Conservation (phyloP, 768 basidiomycete genomes). For the Auriscalpium microsporum region DNA sequence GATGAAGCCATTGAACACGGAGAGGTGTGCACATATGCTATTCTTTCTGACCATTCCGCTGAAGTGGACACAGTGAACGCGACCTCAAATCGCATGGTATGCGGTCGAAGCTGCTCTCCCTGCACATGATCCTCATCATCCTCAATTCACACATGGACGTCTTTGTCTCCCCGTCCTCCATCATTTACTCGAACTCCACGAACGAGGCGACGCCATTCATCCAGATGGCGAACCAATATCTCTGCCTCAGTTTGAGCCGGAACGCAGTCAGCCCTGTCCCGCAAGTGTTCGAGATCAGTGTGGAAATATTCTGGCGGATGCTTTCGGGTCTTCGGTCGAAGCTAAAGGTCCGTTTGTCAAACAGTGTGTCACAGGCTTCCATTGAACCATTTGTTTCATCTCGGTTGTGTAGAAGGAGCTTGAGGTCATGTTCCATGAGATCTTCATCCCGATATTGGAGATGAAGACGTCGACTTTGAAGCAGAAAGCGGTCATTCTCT, state of each 20-base stretch:
- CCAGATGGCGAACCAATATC: constrained; percentile 92
- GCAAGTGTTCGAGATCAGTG: constrained; percentile 95
- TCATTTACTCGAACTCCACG: constrained; percentile 86
- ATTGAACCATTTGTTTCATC: neutral
- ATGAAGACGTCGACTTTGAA: constrained; percentile 95
- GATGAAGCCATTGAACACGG: constrained; percentile 92
- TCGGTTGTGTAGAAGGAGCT: constrained; percentile 79
- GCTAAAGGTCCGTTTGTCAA: constrained; percentile 61
- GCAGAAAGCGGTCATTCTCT: constrained; percentile 89
- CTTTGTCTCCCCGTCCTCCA: constrained; percentile 80
- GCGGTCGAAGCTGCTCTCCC: constrained; percentile 90
- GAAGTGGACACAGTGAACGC: constrained; percentile 55
- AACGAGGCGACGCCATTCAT: constrained; percentile 84
- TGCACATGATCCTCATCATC: constrained; percentile 89
- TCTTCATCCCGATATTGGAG: constrained; percentile 96
- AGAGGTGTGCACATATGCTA: constrained; percentile 52
- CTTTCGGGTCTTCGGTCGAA: constrained; percentile 91
- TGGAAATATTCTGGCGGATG: constrained; percentile 97
- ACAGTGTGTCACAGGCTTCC: neutral
- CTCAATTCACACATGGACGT: constrained; percentile 86
- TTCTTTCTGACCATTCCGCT: neutral
- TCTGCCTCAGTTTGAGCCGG: constrained; percentile 85
- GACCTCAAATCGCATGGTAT: constrained; percentile 94
- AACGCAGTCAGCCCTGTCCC: constrained; percentile 94
- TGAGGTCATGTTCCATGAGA: constrained; percentile 95